These are phyloP conservation scores for Mycena vulgaris DNA, from an alignment of 768 basidiomycete genomes.

Conservation along the genomic window DNA sequence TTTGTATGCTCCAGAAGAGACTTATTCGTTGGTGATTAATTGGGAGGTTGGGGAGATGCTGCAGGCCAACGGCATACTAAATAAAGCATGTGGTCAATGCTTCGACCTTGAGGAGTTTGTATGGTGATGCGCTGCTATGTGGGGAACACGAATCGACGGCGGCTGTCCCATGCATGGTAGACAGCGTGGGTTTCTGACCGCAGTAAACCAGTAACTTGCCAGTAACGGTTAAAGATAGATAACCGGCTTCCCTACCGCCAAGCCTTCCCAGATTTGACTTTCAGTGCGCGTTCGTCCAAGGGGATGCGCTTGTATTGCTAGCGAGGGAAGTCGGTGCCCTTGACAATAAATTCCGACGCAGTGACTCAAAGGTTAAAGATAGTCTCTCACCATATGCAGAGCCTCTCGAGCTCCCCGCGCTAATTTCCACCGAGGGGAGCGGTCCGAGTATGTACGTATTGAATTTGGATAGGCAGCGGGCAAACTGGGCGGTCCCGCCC, in stretches of 20 bases:
- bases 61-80: too few species aligned
- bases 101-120: not conserved
- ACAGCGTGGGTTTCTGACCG: not conserved
- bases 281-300: not conserved
- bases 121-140: not conserved
- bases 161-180: not conserved
- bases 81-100: not conserved
- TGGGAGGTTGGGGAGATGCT: too few species aligned
- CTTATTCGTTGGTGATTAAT: not conserved
- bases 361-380: not conserved
- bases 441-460: too few species aligned
- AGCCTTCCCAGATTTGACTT: not conserved
- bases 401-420: too few species aligned
- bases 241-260: not conserved
- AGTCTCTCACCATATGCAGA: not conserved
- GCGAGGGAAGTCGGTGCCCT: not conserved
- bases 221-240: not conserved
- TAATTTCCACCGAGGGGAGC: too few species aligned
- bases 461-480: too few species aligned
- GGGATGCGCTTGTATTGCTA: too few species aligned
- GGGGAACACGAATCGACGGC: not conserved
- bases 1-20: too few species aligned
- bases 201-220: not conserved
- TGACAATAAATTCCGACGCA: not conserved
- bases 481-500: too few species aligned